Evolutionary conservation across 2,329 filamentous ascomycete genomes (phyloP).

Genomic region (Zalaria sp.): DNA sequence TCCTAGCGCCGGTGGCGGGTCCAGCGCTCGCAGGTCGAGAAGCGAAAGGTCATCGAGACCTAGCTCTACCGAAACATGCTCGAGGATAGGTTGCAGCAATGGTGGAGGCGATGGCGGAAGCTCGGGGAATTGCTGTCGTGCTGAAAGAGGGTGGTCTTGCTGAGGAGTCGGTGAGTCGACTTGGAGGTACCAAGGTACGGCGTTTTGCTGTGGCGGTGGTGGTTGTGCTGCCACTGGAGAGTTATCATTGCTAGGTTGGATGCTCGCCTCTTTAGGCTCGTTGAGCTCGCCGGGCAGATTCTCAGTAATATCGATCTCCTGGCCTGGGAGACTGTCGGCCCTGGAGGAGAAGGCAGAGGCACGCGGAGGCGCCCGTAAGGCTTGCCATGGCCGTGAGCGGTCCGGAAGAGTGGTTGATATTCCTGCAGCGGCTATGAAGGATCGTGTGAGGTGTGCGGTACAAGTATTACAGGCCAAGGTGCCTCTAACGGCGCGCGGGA

Average conservation of each 20-base stretch:
- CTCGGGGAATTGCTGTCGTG: slow-evolving; percentile 44
- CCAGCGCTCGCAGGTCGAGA: slow-evolving; percentile 69
- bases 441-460: background rate
- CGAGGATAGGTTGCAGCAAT: slow-evolving; percentile 56
- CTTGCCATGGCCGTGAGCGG: background rate
- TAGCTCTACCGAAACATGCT: slow-evolving; percentile 70
- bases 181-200: slow-evolving; percentile 74
- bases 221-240: background rate
- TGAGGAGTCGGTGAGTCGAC: slow-evolving; percentile 36
- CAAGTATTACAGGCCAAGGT: background rate
- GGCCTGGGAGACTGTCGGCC: background rate
- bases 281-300: background rate
- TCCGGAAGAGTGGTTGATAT: background rate
- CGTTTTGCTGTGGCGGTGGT: slow-evolving; percentile 1
- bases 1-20: slow-evolving; percentile 77
- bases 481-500: no score
- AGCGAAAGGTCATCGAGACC: slow-evolving; percentile 72
- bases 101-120: slow-evolving; percentile 56
- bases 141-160: slow-evolving; percentile 29
- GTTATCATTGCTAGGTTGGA: background rate
- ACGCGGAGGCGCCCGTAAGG: background rate
- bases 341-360: background rate
- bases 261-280: background rate
- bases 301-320: background rate
- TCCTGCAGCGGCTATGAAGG: background rate